Evolutionary conservation across 2,329 filamentous ascomycete genomes (phyloP).

Genomic region (Chaetothyriales sp.): DNA sequence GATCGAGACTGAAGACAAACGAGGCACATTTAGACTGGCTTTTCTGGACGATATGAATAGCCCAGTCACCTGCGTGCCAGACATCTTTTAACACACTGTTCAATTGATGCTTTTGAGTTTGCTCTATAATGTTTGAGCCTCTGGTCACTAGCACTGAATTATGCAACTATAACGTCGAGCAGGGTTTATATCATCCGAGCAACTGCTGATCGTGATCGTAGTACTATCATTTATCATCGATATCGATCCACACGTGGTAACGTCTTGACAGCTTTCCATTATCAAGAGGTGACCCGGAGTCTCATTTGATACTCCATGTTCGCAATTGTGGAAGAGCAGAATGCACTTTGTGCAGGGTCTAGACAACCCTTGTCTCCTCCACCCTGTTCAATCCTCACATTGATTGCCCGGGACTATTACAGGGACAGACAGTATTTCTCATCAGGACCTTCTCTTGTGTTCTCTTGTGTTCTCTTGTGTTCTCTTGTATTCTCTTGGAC

Average conservation of each 20-base stretch:
- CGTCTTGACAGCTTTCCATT: neutral
- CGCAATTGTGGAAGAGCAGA: neutral
- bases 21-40: neutral
- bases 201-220: neutral
- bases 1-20: constrained; percentile 4
- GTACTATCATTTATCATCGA: neutral
- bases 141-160: neutral
- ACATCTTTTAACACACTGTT: neutral
- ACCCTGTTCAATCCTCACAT: neutral
- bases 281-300: neutral
- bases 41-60: constrained; percentile 1
- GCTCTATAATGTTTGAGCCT: neutral
- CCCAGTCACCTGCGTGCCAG: constrained; percentile 9
- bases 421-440: neutral
- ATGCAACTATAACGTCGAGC: neutral
- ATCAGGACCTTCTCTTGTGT: too few species aligned
- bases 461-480: neutral
- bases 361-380: neutral
- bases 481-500: neutral
- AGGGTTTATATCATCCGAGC: neutral
- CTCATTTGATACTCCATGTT: neutral
- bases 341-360: neutral
- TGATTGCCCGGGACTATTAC: neutral
- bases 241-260: neutral
- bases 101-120: neutral